phyloP scores from a whole-genome alignment of 1,284 basidiomycete species.

The Microbotryum silenes-acaulis region DNA sequence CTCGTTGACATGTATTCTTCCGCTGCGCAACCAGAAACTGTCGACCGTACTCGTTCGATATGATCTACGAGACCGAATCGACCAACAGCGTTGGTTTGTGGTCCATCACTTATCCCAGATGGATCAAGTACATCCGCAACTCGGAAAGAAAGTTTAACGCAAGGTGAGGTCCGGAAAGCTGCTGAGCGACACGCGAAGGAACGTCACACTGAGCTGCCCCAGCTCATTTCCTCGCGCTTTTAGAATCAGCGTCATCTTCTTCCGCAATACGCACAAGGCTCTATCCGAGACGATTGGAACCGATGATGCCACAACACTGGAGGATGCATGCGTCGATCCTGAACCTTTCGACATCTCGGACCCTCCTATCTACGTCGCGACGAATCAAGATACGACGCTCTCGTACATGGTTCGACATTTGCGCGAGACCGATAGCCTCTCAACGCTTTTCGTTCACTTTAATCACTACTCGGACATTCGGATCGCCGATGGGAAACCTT shows the following conservation, averaged over 20 bases:
- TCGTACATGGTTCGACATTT: constrained; percentile 1
- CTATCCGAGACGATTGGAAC: not conserved
- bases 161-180: not conserved
- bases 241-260: constrained; percentile 10
- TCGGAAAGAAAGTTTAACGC: not conserved
- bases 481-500: not conserved
- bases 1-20: too few species aligned
- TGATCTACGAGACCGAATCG: constrained; percentile 11
- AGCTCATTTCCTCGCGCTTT: not conserved
- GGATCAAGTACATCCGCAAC: constrained; percentile 2
- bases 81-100: constrained; percentile 10
- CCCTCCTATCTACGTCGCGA: constrained; percentile 5
- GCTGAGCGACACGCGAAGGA: not conserved
- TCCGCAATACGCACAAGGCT: constrained; percentile 6
- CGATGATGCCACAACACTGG: constrained; percentile 2
- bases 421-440: constrained; percentile 3
- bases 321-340: constrained; percentile 1
- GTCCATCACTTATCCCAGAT: constrained; percentile 2
- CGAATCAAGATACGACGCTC: not conserved
- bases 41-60: constrained; percentile 6
- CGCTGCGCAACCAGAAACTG: constrained; percentile 2
- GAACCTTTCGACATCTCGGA: constrained; percentile 7
- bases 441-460: constrained; percentile 8
- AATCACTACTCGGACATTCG: constrained; percentile 9
- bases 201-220: too few species aligned